Evolutionary conservation across 1,284 basidiomycete species (phyloP), one percentile per base, ranked within the genome.

Genomic region (Phlebopus sp.): DNA sequence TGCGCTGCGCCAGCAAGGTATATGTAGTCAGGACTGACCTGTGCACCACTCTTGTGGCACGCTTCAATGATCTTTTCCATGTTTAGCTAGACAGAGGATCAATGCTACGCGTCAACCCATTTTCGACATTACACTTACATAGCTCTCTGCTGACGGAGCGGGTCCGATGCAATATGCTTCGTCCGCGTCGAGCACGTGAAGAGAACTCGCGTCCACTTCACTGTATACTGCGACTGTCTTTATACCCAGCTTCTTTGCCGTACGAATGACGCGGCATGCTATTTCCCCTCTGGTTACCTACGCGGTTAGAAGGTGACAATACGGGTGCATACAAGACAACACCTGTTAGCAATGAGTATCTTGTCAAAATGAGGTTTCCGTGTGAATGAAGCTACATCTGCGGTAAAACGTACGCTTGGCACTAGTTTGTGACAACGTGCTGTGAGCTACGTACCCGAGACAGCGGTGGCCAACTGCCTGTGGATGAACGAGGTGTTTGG

Each of bases 151-250:
- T 0, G 91, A 93, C 0, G 86, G 84, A 1, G 94, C 90, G 14
- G 92, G 91, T 1, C 95, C 94, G 43, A 97, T 93, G 57, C 88
- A 90, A 63, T 92, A 95, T 4, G 94, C 93, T 63, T 97, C 94
- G 62, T 97, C 94, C n/a, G 95, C 94, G 70, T 88, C 65, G 50
- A 78, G 69, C 18, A 93, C 92, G 67, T 96, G 92, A 46, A 92
- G 67, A 0, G 90, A 79, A 55, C 84, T 73, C 21, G 76, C 77
- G 58, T 97, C 94, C 7, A 84, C 90, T 41, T 92, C 87, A 47
- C 89, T 92, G 64, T 89, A 97, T 25, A 97, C 90, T 1, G 92
- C 92, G 14, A 97, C 90, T 0, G 90, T 93, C 74, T 81, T 84
- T 60, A 97, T 85, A 1, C 92, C 93, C 0, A 97, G 74, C 60